These are phyloP conservation scores for Teunomyces lycoperdinae DNA, from an alignment of 805 yeast genomes.

Conservation along the genomic window DNA sequence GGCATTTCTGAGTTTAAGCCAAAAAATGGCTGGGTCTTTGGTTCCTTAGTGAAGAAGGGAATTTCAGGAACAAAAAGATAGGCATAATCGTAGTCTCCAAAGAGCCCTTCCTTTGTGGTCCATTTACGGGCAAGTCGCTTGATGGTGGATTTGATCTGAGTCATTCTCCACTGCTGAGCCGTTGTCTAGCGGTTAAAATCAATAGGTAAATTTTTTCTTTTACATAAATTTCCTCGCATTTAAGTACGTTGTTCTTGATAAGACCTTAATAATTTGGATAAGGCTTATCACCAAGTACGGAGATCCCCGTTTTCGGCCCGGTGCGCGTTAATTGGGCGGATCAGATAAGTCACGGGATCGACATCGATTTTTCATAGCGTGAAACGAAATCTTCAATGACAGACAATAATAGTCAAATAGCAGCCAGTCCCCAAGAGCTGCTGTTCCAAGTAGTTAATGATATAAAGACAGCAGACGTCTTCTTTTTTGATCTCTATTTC, in stretches of 20 bases:
- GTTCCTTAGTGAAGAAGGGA: slow-evolving; percentile 55
- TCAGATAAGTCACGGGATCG: background rate
- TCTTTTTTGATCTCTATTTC: background rate
- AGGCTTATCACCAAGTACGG: background rate
- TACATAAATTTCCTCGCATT: background rate
- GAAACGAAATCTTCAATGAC: background rate
- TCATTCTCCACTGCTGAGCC: background rate
- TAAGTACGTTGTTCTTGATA: background rate
- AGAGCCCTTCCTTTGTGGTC: slow-evolving; percentile 73
- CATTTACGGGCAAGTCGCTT: slow-evolving; percentile 38
- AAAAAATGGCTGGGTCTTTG: slow-evolving; percentile 73
- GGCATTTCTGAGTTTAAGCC: slow-evolving; percentile 82
- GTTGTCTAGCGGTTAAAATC: background rate
- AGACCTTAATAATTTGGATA: background rate
- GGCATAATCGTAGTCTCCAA: slow-evolving; percentile 86
- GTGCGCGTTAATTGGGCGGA: background rate
- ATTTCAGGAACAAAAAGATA: slow-evolving; percentile 76
- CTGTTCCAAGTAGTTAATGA: too few relatives aligned
- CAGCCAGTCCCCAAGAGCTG: too few relatives aligned
- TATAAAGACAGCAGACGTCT: too few relatives aligned
- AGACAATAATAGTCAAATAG: too few relatives aligned
- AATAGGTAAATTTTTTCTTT: background rate
- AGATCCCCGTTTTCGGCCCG: background rate
- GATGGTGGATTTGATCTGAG: slow-evolving; percentile 13
- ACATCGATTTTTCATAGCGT: background rate